phyloP scores from a whole-genome alignment of 2,329 filamentous ascomycete genomes.

The Aspergillus eucalypticola region DNA sequence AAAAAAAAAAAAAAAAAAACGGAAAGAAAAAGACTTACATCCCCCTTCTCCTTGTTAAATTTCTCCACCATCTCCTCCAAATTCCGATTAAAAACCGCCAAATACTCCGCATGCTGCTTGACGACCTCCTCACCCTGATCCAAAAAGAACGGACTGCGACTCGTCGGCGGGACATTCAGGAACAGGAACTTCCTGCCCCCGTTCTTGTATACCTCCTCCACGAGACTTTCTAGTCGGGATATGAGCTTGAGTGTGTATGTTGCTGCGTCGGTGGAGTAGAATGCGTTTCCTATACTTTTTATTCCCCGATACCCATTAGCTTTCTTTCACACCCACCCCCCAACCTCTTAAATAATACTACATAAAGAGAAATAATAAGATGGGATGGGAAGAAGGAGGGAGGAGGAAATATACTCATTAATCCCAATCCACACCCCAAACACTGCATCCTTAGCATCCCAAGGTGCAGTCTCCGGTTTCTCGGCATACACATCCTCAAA shows the following conservation, averaged over 20 bases:
- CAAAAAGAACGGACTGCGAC: slow-evolving; percentile 28
- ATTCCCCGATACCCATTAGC: background rate
- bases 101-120: slow-evolving; percentile 14
- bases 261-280: slow-evolving; percentile 31
- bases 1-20: background rate
- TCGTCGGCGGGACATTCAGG: slow-evolving; percentile 57
- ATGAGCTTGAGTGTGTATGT: slow-evolving; percentile 42
- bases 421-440: slow-evolving; percentile 40
- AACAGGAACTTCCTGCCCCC: slow-evolving; percentile 62
- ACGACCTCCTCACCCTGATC: slow-evolving; percentile 24
- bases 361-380: no score
- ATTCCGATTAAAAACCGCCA: slow-evolving; percentile 27
- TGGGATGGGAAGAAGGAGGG: background rate
- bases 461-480: slow-evolving; percentile 30
- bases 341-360: no score
- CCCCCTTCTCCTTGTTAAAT: slow-evolving; percentile 20
- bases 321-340: no score
- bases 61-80: slow-evolving; percentile 24
- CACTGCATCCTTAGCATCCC: slow-evolving; percentile 27
- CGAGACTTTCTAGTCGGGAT: slow-evolving; percentile 46
- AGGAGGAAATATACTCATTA: slow-evolving; percentile 29
- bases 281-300: slow-evolving; percentile 28
- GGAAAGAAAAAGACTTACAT: slow-evolving; percentile 22
- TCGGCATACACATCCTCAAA: slow-evolving; percentile 46
- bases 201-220: slow-evolving; percentile 52